phyloP scores from a whole-genome alignment of 305 asterid species.

The Solanum hybrid region DNA sequence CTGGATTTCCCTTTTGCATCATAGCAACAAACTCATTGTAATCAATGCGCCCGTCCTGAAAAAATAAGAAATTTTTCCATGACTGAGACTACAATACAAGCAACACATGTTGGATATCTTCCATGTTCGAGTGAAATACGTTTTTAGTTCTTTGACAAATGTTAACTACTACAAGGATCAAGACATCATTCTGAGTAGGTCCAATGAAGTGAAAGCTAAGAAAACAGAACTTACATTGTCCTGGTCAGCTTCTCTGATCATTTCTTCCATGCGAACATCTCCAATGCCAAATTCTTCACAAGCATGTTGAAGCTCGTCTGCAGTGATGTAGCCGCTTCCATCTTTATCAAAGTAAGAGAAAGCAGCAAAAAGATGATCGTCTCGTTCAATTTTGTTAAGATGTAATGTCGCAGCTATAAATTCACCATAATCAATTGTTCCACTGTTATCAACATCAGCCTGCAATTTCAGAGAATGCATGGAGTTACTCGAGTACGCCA shows the following conservation, averaged over 20 bases:
- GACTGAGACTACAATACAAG: not conserved
- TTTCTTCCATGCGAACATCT: slow-evolving; percentile 75
- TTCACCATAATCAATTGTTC: slow-evolving; percentile 76
- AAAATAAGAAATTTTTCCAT: not conserved
- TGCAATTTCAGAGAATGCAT: slow-evolving; percentile 18
- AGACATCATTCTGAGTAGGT: not conserved
- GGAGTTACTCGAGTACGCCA: not conserved
- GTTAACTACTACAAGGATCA: not conserved
- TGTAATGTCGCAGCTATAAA: slow-evolving; percentile 81
- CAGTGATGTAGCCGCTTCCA: slow-evolving; percentile 85
- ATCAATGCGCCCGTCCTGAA: slow-evolving; percentile 86
- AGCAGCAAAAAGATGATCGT: slow-evolving; percentile 66
- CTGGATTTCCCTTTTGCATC: slow-evolving; percentile 87
- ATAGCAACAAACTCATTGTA: slow-evolving; percentile 89
- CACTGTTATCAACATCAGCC: slow-evolving; percentile 70
- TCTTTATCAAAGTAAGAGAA: slow-evolving; percentile 83
- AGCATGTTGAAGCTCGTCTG: slow-evolving; percentile 87
- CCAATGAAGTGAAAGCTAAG: not conserved
- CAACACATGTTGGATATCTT: not conserved
- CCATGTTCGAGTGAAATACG: not conserved
- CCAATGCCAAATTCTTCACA: slow-evolving; percentile 80
- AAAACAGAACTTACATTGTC: slow-evolving; percentile 56
- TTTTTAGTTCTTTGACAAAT: not conserved
- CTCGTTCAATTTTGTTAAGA: slow-evolving; percentile 45
- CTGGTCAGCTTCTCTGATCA: slow-evolving; percentile 86